These are phyloP conservation scores for Lojkania enalia DNA, from an alignment of 2,329 filamentous ascomycete genomes.

Conservation along the genomic window DNA sequence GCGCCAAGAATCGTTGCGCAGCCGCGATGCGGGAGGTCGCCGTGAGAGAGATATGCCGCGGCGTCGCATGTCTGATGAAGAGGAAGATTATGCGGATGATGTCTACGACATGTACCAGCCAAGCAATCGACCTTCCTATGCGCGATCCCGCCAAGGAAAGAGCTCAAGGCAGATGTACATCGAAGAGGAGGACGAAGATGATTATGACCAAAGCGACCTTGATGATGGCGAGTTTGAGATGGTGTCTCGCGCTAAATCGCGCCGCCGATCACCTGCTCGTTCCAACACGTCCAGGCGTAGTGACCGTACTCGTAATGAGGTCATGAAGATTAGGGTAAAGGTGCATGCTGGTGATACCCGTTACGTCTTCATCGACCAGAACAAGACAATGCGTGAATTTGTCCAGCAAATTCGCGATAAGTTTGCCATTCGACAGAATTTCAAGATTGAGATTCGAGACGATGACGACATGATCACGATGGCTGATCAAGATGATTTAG, in stretches of 20 bases:
- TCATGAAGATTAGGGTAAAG: slow-evolving; percentile 83
- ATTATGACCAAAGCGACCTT: slow-evolving; percentile 69
- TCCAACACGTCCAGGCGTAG: slow-evolving; percentile 48
- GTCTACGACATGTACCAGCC: slow-evolving; percentile 66
- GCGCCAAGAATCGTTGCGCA: slow-evolving; percentile 41
- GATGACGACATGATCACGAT: slow-evolving; percentile 97
- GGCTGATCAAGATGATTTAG: slow-evolving; percentile 93
- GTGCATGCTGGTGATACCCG: slow-evolving; percentile 85
- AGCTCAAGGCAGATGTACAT: slow-evolving; percentile 64
- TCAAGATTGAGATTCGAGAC: slow-evolving; percentile 87
- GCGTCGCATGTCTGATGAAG: slow-evolving; percentile 48
- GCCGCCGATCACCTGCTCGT: slow-evolving; percentile 49
- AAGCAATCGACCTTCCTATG: slow-evolving; percentile 30
- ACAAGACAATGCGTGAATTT: slow-evolving; percentile 75
- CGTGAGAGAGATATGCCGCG: slow-evolving; percentile 15
- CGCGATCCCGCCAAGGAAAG: slow-evolving; percentile 43
- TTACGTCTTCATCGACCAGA: slow-evolving; percentile 81
- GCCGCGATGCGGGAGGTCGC: slow-evolving; percentile 19
- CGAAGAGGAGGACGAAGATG: slow-evolving; percentile 80
- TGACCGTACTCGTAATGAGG: slow-evolving; percentile 48
- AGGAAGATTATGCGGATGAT: slow-evolving; percentile 62
- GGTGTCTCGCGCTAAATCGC: slow-evolving; percentile 56
- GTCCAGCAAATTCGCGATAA: slow-evolving; percentile 82
- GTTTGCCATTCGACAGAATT: slow-evolving; percentile 74
- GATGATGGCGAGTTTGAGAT: slow-evolving; percentile 83